Conservation (phyloP, 371 early-diverging fungal genomes). For the Rhizopus microsporus region DNA sequence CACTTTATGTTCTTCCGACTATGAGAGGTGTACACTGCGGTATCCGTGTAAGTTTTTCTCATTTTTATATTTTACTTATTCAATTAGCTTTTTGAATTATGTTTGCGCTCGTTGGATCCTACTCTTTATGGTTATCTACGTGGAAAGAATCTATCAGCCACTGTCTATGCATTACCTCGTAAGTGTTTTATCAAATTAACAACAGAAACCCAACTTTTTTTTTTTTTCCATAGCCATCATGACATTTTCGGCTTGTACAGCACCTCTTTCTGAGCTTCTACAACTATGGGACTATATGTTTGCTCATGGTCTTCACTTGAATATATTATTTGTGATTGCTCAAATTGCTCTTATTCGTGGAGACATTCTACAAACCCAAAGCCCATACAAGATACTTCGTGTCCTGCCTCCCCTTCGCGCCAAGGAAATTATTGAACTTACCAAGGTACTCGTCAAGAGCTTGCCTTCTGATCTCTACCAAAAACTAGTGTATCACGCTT, state of each 20-base stretch:
- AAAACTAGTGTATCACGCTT: conserved; percentile 76
- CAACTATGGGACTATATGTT: conserved; percentile 92
- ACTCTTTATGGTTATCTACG: conserved; percentile 71
- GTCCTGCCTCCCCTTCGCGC: conserved; percentile 81
- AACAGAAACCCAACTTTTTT: conserved; percentile 1
- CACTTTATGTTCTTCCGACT: conserved; percentile 89
- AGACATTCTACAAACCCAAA: conserved; percentile 65
- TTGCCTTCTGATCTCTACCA: conserved; percentile 75
- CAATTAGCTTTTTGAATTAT: conserved; percentile 76
- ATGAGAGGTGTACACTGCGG: conserved; percentile 93
- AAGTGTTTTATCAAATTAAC: conserved; percentile 29
- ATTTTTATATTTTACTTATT: conserved; percentile 8
- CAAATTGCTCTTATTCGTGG: conserved; percentile 77
- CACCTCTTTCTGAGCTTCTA: conserved; percentile 81
- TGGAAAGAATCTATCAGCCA: conserved; percentile 74
- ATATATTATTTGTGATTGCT: conserved; percentile 86
- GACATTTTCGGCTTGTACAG: conserved; percentile 89
- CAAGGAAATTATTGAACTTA: conserved; percentile 63
- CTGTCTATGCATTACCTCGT: conserved; percentile 89
- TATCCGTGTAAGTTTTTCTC: conserved; percentile 58
- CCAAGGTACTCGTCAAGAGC: conserved; percentile 59
- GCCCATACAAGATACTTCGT: conserved; percentile 81
- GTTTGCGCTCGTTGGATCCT: conserved; percentile 76
- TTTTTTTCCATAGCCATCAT: conserved; percentile 67
- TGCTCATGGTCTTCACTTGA: conserved; percentile 89